Evolutionary conservation across 176 grass and related monocot species (phyloP).

Genomic region (Cenchrus americanus): DNA sequence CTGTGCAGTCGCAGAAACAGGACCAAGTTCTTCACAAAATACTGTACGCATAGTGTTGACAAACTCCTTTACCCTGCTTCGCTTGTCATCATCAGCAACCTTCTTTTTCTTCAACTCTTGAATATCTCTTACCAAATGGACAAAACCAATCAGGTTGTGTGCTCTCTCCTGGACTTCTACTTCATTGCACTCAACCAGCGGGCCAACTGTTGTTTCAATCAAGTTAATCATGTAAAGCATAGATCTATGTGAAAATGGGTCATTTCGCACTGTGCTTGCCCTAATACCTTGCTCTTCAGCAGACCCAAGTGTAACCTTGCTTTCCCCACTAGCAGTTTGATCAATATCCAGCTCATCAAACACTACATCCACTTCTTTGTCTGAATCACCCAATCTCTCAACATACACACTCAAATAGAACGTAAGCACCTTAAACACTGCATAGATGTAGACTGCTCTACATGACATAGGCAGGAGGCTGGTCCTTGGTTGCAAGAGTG

Average conservation of each 20-base stretch:
- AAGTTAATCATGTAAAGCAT: slow-evolving; percentile 67
- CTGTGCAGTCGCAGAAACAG: slow-evolving; percentile 77
- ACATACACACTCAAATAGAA: slow-evolving; percentile 70
- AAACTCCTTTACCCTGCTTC: slow-evolving; percentile 43
- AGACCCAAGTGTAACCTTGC: slow-evolving; percentile 32
- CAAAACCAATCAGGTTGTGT: slow-evolving; percentile 71
- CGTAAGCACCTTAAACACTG: slow-evolving; percentile 67
- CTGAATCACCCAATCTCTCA: slow-evolving; percentile 37
- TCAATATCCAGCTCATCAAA: slow-evolving; percentile 28
- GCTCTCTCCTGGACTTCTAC: slow-evolving; percentile 87
- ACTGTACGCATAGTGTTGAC: slow-evolving; percentile 58
- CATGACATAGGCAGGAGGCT: slow-evolving; percentile 66
- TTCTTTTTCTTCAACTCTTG: slow-evolving; percentile 48
- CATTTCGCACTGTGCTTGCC: slow-evolving; percentile 33
- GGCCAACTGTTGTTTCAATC: slow-evolving; percentile 69
- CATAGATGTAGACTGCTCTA: slow-evolving; percentile 82
- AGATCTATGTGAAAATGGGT: slow-evolving; percentile 46
- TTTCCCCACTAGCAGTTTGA: slow-evolving; percentile 31
- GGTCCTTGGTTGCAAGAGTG: slow-evolving; percentile 88
- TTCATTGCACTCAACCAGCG: slow-evolving; percentile 71
- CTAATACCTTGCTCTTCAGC: slow-evolving; percentile 14
- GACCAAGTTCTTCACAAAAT: slow-evolving; percentile 83
- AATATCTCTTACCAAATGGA: slow-evolving; percentile 52
- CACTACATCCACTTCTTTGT: slow-evolving; percentile 4
- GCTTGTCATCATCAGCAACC: slow-evolving; percentile 35